Percentiles rank a stretch among this genome's conserved stretches.
Evolutionary conservation across 805 yeast species (phyloP).

Genomic region (Komagataella ulmi): DNA sequence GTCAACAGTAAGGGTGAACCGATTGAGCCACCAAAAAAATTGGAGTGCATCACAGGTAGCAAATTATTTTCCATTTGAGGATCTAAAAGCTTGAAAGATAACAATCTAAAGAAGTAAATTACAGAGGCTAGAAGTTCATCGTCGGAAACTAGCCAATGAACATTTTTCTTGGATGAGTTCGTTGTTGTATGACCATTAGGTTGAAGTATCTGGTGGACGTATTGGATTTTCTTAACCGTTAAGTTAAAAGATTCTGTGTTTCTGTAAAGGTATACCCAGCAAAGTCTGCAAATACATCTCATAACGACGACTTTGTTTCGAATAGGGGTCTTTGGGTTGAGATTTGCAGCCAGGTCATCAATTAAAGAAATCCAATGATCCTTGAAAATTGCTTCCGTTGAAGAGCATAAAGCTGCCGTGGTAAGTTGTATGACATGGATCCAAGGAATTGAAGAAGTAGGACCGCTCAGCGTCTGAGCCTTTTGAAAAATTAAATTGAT

Average conservation of each 20-base stretch:
- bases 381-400: slow-evolving; percentile 66
- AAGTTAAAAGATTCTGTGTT: slow-evolving; percentile 82
- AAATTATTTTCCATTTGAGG: not conserved
- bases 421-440: slow-evolving; percentile 50
- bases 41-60: not conserved
- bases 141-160: not conserved
- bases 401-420: slow-evolving; percentile 64
- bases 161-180: not conserved
- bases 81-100: not conserved
- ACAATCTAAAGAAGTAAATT: not conserved
- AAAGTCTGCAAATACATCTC: slow-evolving; percentile 54
- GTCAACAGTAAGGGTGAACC: not conserved
- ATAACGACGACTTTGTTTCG: slow-evolving; percentile 41
- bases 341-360: slow-evolving; percentile 32
- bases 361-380: slow-evolving; percentile 58
- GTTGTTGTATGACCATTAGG: not conserved
- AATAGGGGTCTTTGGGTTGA: slow-evolving; percentile 39
- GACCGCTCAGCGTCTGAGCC: slow-evolving; percentile 26
- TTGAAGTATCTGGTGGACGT: not conserved
- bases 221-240: slow-evolving; percentile 11
- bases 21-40: not conserved
- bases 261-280: slow-evolving; percentile 85
- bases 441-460: slow-evolving; percentile 41
- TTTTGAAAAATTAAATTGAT: slow-evolving; percentile 45
- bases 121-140: not conserved